Percentiles rank a stretch among this genome's conserved stretches.
phyloP scores from a whole-genome alignment of 2,329 filamentous ascomycete species.

The Fusarium beomiforme region DNA sequence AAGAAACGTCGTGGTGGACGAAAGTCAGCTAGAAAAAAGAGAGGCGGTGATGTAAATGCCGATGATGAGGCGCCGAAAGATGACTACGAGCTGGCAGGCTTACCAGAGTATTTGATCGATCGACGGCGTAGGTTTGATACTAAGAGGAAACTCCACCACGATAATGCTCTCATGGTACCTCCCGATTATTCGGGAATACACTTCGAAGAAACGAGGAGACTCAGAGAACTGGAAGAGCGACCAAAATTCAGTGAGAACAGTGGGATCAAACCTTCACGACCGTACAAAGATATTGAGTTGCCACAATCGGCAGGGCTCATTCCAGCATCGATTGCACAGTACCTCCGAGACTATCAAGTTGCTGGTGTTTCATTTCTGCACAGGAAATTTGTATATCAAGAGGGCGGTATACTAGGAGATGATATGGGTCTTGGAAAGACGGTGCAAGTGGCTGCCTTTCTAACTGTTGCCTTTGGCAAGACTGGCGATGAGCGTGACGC shows the following conservation, averaged over 20 bases:
- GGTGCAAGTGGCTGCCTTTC: constrained; percentile 92
- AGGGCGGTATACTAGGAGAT: constrained; percentile 89
- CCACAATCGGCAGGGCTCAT: constrained; percentile 82
- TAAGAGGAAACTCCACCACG: constrained; percentile 66
- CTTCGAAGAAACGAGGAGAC: constrained; percentile 63
- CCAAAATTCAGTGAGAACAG: constrained; percentile 70
- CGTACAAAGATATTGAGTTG: constrained; percentile 80
- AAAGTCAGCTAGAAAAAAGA: constrained; percentile 45
- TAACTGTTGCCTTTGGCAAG: constrained; percentile 93
- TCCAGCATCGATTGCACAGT: constrained; percentile 89
- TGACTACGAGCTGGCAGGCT: constrained; percentile 53
- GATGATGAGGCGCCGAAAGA: constrained; percentile 52
- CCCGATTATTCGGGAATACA: constrained; percentile 80
- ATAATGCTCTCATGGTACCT: constrained; percentile 78
- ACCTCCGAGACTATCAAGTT: constrained; percentile 91
- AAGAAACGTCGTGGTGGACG: constrained; percentile 50
- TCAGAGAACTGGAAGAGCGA: constrained; percentile 65
- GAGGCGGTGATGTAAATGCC: constrained; percentile 39
- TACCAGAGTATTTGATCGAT: constrained; percentile 73
- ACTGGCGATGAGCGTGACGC: constrained; percentile 86
- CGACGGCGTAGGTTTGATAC: constrained; percentile 77
- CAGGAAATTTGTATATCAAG: constrained; percentile 88
- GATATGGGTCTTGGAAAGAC: constrained; percentile 99
- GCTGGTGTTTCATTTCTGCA: constrained; percentile 87
- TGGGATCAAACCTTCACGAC: constrained; percentile 70